phyloP scores from a whole-genome alignment of 495 filamentous ascomycete genomes.

The Annulohypoxylon stygium region DNA sequence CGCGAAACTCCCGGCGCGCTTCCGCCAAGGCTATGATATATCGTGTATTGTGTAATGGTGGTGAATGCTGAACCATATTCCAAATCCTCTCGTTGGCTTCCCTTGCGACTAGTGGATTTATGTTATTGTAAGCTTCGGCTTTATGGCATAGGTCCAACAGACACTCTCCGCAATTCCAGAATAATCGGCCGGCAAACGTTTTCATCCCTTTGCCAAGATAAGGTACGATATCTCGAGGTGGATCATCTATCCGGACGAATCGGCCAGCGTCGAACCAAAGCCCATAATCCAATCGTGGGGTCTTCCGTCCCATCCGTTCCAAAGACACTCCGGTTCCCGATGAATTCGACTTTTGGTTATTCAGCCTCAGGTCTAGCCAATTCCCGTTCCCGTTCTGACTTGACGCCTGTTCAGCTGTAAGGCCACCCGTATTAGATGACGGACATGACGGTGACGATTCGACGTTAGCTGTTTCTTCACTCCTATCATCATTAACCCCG shows the following conservation, averaged over 20 bases:
- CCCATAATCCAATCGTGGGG: slow-evolving; percentile 39
- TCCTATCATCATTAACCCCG: neutral
- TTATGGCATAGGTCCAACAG: slow-evolving; percentile 31
- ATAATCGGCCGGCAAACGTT: slow-evolving; percentile 43
- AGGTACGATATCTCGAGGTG: slow-evolving; percentile 39
- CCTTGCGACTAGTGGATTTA: slow-evolving; percentile 8
- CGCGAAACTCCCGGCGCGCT: slow-evolving; percentile 34
- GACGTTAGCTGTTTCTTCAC: neutral
- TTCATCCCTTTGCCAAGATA: slow-evolving; percentile 34
- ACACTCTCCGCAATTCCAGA: slow-evolving; percentile 39
- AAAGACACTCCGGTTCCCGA: neutral
- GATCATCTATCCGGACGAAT: slow-evolving; percentile 23
- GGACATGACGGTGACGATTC: neutral
- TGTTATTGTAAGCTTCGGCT: slow-evolving; percentile 4
- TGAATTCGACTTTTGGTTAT: neutral
- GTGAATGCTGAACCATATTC: slow-evolving; percentile 38
- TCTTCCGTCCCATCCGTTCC: slow-evolving; percentile 3
- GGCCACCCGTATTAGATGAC: neutral
- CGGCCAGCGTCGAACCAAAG: slow-evolving; percentile 41
- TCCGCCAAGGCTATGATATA: slow-evolving; percentile 42
- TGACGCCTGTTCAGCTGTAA: slow-evolving; percentile 1
- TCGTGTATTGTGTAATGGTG: slow-evolving; percentile 24
- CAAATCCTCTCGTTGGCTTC: slow-evolving; percentile 35
- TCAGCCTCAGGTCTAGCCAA: slow-evolving; percentile 8
- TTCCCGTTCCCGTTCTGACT: neutral